Conservation (phyloP, 768 basidiomycete genomes). For the Pulveroboletus sp. region DNA sequence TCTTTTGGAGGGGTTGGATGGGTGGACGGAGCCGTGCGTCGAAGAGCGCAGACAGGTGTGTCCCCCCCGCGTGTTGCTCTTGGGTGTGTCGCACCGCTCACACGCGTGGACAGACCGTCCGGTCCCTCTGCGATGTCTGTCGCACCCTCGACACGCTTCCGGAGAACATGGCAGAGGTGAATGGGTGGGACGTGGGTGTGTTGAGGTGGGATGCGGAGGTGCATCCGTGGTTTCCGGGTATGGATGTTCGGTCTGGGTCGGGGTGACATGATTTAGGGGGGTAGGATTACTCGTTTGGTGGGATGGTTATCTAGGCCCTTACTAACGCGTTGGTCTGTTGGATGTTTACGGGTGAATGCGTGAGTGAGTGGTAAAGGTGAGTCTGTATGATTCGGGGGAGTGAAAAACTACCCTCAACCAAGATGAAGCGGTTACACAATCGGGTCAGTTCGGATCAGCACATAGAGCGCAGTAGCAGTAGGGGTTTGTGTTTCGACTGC, state of each 20-base stretch:
- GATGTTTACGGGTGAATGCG: no score
- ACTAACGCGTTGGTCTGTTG: no score
- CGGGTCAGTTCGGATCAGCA: no score
- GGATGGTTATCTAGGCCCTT: no score
- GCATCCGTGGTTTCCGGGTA: slow-evolving; percentile 54
- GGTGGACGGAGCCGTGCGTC: slow-evolving; percentile 47
- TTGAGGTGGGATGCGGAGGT: slow-evolving; percentile 47
- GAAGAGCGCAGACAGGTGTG: slow-evolving; percentile 46
- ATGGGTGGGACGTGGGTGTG: slow-evolving; percentile 37
- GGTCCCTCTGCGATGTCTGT: slow-evolving; percentile 35
- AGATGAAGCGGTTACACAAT: no score
- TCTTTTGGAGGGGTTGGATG: slow-evolving; percentile 35
- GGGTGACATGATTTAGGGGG: no score
- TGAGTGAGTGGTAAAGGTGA: no score
- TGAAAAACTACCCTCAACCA: no score
- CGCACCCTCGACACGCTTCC: slow-evolving; percentile 40
- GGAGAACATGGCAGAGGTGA: slow-evolving; percentile 27
- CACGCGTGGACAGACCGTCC: slow-evolving; percentile 38
- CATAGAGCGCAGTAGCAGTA: no score
- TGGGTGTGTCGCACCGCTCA: not conserved
- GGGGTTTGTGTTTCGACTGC: no score
- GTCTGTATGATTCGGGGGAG: no score
- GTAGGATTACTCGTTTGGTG: no score
- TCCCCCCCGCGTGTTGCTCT: not conserved
- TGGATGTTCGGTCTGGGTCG: not conserved